These are phyloP conservation scores for Panaeolus papilionaceus DNA, from an alignment of 768 basidiomycete genomes.

Conservation along the genomic window DNA sequence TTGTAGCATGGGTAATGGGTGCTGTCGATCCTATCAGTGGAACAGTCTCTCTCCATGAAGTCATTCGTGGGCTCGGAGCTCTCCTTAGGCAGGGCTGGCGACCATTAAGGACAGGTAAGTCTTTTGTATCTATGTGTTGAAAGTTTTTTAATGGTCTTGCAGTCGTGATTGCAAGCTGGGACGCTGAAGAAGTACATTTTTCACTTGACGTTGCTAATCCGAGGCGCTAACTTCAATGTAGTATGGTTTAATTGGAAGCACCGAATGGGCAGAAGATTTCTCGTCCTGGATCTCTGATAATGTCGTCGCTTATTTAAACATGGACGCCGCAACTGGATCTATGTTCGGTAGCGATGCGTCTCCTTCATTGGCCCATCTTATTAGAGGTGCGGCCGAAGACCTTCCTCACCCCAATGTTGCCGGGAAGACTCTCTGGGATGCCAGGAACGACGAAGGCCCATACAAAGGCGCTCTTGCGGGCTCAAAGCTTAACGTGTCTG, in stretches of 20 bases:
- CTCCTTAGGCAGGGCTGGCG: constrained; percentile 80
- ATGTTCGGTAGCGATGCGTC: constrained; percentile 65
- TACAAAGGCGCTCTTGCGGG: constrained; percentile 35
- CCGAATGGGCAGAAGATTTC: constrained; percentile 96
- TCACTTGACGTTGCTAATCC: neutral
- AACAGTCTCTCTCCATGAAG: constrained; percentile 78
- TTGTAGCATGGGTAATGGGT: constrained; percentile 75
- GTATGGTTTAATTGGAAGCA: constrained; percentile 81
- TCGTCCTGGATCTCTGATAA: constrained; percentile 78
- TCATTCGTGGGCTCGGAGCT: constrained; percentile 77
- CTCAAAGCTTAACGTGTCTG: constrained; percentile 30
- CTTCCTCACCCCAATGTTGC: constrained; percentile 75
- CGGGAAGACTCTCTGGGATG: constrained; percentile 81
- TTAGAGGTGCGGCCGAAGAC: constrained; percentile 70
- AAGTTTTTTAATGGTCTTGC: neutral
- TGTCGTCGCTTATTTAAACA: constrained; percentile 87
- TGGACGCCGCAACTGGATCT: constrained; percentile 74
- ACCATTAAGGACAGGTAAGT: constrained; percentile 66
- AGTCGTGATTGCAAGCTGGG: constrained; percentile 63
- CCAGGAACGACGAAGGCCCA: constrained; percentile 64
- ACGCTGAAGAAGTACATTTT: constrained; percentile 30
- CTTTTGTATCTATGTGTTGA: neutral
- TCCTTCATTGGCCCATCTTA: constrained; percentile 82
- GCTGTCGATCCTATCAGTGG: constrained; percentile 83
- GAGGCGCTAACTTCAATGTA: constrained; percentile 24